Evolutionary conservation across 371 early-diverging fungal genomes (phyloP), one percentile per base, ranked within the genome.

Genomic region (Basidiobolus meristosporus): DNA sequence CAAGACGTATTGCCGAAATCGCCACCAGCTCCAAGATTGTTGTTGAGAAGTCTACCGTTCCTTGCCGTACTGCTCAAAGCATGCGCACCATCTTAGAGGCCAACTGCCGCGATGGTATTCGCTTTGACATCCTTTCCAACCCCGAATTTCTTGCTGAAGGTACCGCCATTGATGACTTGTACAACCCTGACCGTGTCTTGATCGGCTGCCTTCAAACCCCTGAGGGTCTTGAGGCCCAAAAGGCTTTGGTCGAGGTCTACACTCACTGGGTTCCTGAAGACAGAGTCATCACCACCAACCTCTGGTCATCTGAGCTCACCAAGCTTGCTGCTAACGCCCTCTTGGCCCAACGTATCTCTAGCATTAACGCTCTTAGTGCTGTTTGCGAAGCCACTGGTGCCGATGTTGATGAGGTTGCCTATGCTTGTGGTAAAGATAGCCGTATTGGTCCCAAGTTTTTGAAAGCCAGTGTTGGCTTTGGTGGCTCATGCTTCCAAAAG

Each of bases 61-160:
- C 95, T 23, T 90, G 91, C 60, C 73, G 85, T 48, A 90, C 93
- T 30, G 89, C 90, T 30, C 80, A 85, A 48, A 64, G 69, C 53
- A 82, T 93, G 74, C 74, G 84, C 43, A 70, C 73, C 26, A 90
- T 89, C 39, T 68, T 93, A 17, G 81, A 82, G 41, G 73, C 86
- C 36, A 82, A 89, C 63, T 77, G 73, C 12, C 68, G 60, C 38
- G 61, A 58, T 23, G 67, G 67, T 31, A 69, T 88, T 28, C 65
- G 60, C 18, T 90, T 93, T 48, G 79, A 81, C 39, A 88, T 93
- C 45, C 66, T 93, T 36, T 84, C 90, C 35, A 93, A 93, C 65
- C 95, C 95, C 23, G 95, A 93, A 62, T 93, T 93, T 61, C 71
- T 93, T 54, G 88, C 90, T 42, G 95, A 93, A 56, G 95, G 91